phyloP scores from a whole-genome alignment of 306 rosid genomes.

The Cucumis sativus region Cucumber_9930_V3 NC_026657.2:31052001-31052500 shows the following conservation, averaged over 20 bases:
- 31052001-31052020: not conserved
- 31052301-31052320: constrained; percentile 14
- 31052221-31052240: constrained; percentile 6
- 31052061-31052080: no score
- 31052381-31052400: constrained; percentile 20
- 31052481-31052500: no score
- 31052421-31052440: constrained; percentile 23
- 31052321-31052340: constrained; percentile 21
- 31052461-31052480: no score
- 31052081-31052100: no score
- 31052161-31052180: not conserved
- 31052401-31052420: constrained; percentile 31
- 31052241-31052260: constrained; percentile 9
- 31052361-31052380: constrained; percentile 22
- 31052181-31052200: constrained; percentile 25
- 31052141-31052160: constrained; percentile 11
- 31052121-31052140: not conserved
- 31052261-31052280: constrained; percentile 22
- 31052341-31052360: constrained; percentile 21
- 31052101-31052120: no score
- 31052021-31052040: no score
- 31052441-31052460: constrained; percentile 7
- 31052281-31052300: constrained; percentile 14
- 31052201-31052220: constrained; percentile 24
- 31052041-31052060: no score